phyloP scores from a whole-genome alignment of 179 eudicot genomes.

The Spergularia azorica region DNA sequence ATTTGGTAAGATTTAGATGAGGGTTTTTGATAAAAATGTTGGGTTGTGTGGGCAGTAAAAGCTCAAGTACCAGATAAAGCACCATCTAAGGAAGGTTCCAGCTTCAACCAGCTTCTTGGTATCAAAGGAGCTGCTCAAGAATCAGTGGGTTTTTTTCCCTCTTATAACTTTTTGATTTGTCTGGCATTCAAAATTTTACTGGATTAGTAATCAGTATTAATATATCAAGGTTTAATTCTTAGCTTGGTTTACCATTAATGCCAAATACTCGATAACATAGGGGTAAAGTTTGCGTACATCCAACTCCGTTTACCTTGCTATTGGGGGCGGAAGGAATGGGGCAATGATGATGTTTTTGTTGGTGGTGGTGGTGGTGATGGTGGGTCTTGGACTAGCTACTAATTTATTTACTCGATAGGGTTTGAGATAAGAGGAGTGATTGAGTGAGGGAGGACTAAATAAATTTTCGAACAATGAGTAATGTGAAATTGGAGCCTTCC shows the following conservation, averaged over 20 bases:
- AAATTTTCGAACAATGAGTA: background rate
- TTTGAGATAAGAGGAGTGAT: background rate
- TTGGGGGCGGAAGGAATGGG: too few species aligned
- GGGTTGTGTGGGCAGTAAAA: slow-evolving; percentile 53
- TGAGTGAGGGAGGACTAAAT: background rate
- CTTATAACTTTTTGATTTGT: background rate
- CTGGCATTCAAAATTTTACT: background rate
- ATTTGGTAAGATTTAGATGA: background rate
- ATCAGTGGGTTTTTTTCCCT: slow-evolving; percentile 52
- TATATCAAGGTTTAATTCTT: too few species aligned
- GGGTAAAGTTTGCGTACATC: too few species aligned
- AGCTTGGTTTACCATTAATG: background rate
- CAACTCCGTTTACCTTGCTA: too few species aligned
- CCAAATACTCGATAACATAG: background rate
- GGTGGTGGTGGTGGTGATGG: too few species aligned
- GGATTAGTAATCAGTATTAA: too few species aligned
- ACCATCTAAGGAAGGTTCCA: slow-evolving; percentile 69
- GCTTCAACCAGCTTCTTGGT: slow-evolving; percentile 89
- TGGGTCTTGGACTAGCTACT: too few species aligned
- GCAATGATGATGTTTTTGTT: too few species aligned
- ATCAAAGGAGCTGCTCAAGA: slow-evolving; percentile 96
- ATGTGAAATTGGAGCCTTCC: background rate
- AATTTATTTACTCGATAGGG: too few species aligned
- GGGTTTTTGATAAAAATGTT: slow-evolving; percentile 12
- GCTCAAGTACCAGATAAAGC: slow-evolving; percentile 79